A percentile compares a stretch with the other conserved stretches of the same genome.
Evolutionary conservation across 1,139 yeast genomes (phyloP).

Genomic region (Keqinozyma sinolaborantium): DNA sequence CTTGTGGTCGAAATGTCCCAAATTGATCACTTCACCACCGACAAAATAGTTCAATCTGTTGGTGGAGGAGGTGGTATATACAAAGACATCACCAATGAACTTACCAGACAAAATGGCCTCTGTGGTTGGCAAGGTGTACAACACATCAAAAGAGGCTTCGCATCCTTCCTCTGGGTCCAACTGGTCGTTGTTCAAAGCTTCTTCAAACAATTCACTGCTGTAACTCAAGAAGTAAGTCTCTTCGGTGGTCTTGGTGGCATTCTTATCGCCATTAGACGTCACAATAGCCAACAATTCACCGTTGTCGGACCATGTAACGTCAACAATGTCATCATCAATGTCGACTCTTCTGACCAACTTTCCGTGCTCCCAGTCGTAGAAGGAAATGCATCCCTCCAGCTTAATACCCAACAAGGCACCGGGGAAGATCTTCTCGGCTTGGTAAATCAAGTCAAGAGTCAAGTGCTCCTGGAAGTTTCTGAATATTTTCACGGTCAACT

Average conservation of each 20-base stretch:
- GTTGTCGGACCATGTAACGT: slow-evolving; percentile 89
- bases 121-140: slow-evolving; percentile 64
- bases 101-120: slow-evolving; percentile 85
- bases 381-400: slow-evolving; percentile 75
- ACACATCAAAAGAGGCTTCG: slow-evolving; percentile 79
- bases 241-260: slow-evolving; percentile 36
- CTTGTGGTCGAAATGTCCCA: slow-evolving; percentile 89
- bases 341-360: slow-evolving; percentile 77
- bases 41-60: slow-evolving; percentile 91
- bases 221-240: slow-evolving; percentile 80
- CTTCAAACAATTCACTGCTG: slow-evolving; percentile 63
- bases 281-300: slow-evolving; percentile 84
- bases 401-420: slow-evolving; percentile 85
- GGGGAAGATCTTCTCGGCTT: slow-evolving; percentile 78
- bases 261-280: slow-evolving; percentile 33
- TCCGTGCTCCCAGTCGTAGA: slow-evolving; percentile 94
- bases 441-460: slow-evolving; percentile 62
- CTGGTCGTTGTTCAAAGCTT: slow-evolving; percentile 55
- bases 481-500: slow-evolving; percentile 63
- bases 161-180: slow-evolving; percentile 83
- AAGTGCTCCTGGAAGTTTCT: slow-evolving; percentile 82
- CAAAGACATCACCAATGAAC: slow-evolving; percentile 96
- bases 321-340: slow-evolving; percentile 68
- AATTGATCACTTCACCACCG: slow-evolving; percentile 88
- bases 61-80: slow-evolving; percentile 76